A percentile compares a stretch with the other conserved stretches of the same genome.
These are phyloP conservation scores for Crithidia thermophila DNA, from an alignment of 208 protist genomes.

Conservation along the genomic window DNA sequence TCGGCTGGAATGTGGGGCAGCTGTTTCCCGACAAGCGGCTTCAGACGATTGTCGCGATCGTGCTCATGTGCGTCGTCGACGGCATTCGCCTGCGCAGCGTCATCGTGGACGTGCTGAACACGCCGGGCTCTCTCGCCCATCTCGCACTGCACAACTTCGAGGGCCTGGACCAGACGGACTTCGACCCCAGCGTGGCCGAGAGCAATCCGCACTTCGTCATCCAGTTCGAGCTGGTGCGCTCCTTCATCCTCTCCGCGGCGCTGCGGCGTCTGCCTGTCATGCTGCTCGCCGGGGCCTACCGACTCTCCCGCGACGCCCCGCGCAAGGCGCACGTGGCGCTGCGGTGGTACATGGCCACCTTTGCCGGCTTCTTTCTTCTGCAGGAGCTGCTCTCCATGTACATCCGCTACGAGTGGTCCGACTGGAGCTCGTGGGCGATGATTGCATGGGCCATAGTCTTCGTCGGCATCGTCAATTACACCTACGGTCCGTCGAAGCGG, in stretches of 20 bases:
- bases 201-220: conserved; percentile 81
- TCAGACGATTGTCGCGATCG: conserved; percentile 26
- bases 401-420: conserved; percentile 35
- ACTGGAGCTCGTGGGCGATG: conserved; percentile 28
- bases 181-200: conserved; percentile 45
- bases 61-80: conserved; percentile 50
- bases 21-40: conserved; percentile 56
- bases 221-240: conserved; percentile 72
- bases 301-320: conserved; percentile 63
- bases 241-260: conserved; percentile 40
- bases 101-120: conserved; percentile 31
- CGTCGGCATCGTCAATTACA: conserved; percentile 77
- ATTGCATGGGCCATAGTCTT: conserved; percentile 44
- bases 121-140: conserved; percentile 32
- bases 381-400: conserved; percentile 56
- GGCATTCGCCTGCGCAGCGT: conserved; percentile 31
- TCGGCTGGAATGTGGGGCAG: conserved; percentile 44
- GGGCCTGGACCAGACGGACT: conserved; percentile 38
- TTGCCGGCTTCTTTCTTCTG: conserved; percentile 37
- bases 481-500: conserved; percentile 81
- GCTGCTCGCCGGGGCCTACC: conserved; percentile 49
- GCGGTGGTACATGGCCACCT: conserved; percentile 86
- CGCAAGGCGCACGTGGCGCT: conserved; percentile 61
- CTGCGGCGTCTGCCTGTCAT: conserved; percentile 43
- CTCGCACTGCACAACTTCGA: conserved; percentile 46